Base-by-base conservation (phyloP, 2,329 filamentous ascomycete species). In the Alternaria solani region DNA sequence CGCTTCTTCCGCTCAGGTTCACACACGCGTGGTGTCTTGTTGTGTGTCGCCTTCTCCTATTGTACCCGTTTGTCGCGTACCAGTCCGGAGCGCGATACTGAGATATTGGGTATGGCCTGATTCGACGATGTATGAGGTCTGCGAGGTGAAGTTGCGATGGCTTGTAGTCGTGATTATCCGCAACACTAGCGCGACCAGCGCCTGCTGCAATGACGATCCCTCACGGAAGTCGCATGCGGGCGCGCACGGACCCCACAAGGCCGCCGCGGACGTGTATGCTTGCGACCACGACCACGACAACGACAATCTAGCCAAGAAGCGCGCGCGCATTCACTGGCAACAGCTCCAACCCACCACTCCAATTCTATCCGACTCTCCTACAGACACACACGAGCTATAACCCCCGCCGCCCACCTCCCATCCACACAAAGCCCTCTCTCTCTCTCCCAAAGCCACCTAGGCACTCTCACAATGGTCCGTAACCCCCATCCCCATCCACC, bases 381-480 rank as follows among this genome's bases (percentile, higher is more conserved):
- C 2, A 48, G 9, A 23, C 18, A 11, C 18, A 34, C 4, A 7
- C 7, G 2, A 6, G n/a, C 44, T 8, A 32, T 26, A 11, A 42
- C 18, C 2, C 28, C 9, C 28, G 8, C 28, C 0, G 1, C 6
- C 36, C 16, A 12, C 25, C 5, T 28, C 23, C 2, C 5, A 16
- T 38, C 3, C 14, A 8, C 25, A 1, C 42, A 28, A 30, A 9
- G 0, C 30, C 5, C 9, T 11, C 46, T 9, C 14, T 4, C 14
- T 25, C 26, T 26, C n/a, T 16, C 26, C 9, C 44, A 9, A 38
- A n/a, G 34, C 34, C 16, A 36, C 32, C 14, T 16, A 4, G 16
- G 14, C 6, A n/a, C 41, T 18, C 6, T 14, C 44, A 61, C 51
- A 30, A 69, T 71, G 68, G 67, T 68, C 57, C 26, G 11, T 44